phyloP scores from a whole-genome alignment of 192 early-diverging fungal species.

The Coemansia sp. region DNA sequence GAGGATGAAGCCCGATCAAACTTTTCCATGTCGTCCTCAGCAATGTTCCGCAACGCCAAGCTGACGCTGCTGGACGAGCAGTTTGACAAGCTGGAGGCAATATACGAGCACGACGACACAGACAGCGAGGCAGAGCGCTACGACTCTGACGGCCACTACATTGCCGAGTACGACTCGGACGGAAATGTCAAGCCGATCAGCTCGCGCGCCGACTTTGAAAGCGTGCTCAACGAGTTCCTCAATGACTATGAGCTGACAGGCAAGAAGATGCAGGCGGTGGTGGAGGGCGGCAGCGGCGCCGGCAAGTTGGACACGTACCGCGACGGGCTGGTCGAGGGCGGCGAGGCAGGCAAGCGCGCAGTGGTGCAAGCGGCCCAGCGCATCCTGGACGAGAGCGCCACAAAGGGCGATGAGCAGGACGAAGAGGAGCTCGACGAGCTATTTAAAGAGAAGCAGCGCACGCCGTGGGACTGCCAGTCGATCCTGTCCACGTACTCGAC shows the following conservation, averaged over 20 bases:
- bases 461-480: conserved; percentile 88
- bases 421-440: conserved; percentile 52
- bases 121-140: conserved; percentile 47
- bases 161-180: conserved; percentile 56
- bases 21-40: conserved; percentile 90
- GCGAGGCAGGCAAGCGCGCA: conserved; percentile 47
- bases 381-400: conserved; percentile 29
- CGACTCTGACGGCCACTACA: conserved; percentile 58
- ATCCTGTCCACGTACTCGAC: conserved; percentile 90
- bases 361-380: conserved; percentile 23
- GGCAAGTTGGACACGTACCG: conserved; percentile 65
- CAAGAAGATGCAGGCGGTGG: conserved; percentile 60
- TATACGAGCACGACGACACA: conserved; percentile 36
- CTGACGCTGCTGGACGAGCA: conserved; percentile 89
- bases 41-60: conserved; percentile 89
- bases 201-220: conserved; percentile 68
- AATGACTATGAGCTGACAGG: conserved; percentile 75
- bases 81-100: conserved; percentile 75
- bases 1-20: conserved; percentile 34
- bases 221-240: conserved; percentile 74
- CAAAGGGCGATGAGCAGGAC: conserved; percentile 27
- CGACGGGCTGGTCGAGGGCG: conserved; percentile 47
- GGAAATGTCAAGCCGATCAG: conserved; percentile 54
- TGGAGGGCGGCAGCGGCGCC: conserved; percentile 62
- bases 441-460: conserved; percentile 58